These are phyloP conservation scores for Talaromyces albobiverticillius DNA, from an alignment of 2,329 filamentous ascomycete species.

Conservation along the genomic window DNA sequence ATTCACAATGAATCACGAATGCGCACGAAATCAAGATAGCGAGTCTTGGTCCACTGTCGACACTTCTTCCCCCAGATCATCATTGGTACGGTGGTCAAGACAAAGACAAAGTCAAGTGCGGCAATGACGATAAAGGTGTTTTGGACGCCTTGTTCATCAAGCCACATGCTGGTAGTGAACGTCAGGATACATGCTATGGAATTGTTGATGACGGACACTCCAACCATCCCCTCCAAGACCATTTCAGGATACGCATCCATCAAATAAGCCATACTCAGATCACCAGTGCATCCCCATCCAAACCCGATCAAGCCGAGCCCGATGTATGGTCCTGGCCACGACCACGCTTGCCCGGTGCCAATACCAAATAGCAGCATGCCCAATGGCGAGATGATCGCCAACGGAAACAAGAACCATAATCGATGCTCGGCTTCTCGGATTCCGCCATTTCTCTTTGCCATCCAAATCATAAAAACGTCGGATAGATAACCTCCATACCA, in stretches of 20 bases:
- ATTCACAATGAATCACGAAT: constrained; percentile 41
- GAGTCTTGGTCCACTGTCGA: constrained; percentile 46
- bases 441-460: constrained; percentile 52
- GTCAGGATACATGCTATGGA: constrained; percentile 55
- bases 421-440: constrained; percentile 57
- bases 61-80: constrained; percentile 53
- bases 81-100: constrained; percentile 54
- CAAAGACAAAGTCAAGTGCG: constrained; percentile 50
- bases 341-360: constrained; percentile 50
- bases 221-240: constrained; percentile 58
- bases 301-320: constrained; percentile 59
- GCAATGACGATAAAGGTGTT: constrained; percentile 54
- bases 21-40: constrained; percentile 48
- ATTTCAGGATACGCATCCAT: constrained; percentile 58
- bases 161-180: constrained; percentile 51
- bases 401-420: constrained; percentile 51
- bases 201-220: constrained; percentile 58
- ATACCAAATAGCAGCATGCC: constrained; percentile 56
- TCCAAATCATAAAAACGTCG: constrained; percentile 56
- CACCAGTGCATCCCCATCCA: constrained; percentile 58
- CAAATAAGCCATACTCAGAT: constrained; percentile 55
- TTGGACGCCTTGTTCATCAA: constrained; percentile 45
- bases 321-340: constrained; percentile 54
- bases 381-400: constrained; percentile 49
- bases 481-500: constrained; percentile 57